Evolutionary conservation across 2,329 filamentous ascomycete species (phyloP), one percentile per base, ranked within the genome.

Genomic region (Periconia sp.): DNA sequence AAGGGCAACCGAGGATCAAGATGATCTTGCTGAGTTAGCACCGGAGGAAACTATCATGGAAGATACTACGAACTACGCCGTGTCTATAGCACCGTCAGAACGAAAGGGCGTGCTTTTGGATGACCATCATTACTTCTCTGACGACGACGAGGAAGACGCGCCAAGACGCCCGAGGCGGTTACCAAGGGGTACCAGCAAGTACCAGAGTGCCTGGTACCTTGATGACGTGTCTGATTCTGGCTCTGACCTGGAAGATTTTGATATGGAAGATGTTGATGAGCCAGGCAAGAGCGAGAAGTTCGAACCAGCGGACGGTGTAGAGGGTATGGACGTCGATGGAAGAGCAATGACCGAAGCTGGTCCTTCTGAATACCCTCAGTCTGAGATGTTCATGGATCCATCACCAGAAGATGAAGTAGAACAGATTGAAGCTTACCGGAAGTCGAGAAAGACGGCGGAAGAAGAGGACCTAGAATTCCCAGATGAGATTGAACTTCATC

Each of bases 51-150:
- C 85, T 3, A 77, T 83, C 45, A 94, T 96, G 89, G 77, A 83
- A 17, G 87, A 89, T 48, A 80, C 83, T 16, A 81, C 82, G 16
- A 70, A 70, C 23, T 70, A 70, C 24, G 63, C 74, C 6, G 52
- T 63, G 11, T 78, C 66, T 63, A 73, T 73, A 43, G 78, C 57
- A 66, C 76, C 48, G 55, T 80, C 59, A 18, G 74, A 77, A 45
- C 64, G 75, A 64, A 95, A 92, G 72, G 94, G 92, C 52, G 94
- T 99, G 1, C 75, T 99, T 28, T 78, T 99, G 8, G 94, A 99
- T 56, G 92, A 97, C 55, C 92, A 99, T 68, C 92, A 97, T 67
- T 99, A 99, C 70, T 99, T 97, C 65, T 92, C 92, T 0, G 92
- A 97, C 30, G 90, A 94, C 33, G 87, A 94, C 39, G 76, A 78